Conservation (phyloP, 805 yeast species). For the Ogataea thermomethanolica region DNA sequence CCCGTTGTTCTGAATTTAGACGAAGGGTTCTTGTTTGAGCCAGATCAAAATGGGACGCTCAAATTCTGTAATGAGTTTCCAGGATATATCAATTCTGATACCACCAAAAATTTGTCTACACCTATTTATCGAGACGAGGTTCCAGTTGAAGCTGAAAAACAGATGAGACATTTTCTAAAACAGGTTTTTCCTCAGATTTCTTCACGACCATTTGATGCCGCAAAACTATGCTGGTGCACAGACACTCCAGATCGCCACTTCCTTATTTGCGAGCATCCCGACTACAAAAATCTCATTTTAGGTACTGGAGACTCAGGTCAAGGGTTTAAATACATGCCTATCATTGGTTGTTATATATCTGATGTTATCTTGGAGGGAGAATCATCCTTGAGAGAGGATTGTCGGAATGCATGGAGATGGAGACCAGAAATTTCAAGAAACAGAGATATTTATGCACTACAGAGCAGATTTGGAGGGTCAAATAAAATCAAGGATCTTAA, state of each 20-base stretch:
- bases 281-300: constrained; percentile 29
- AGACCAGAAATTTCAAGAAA: constrained; percentile 35
- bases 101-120: constrained; percentile 19
- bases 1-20: constrained; percentile 39
- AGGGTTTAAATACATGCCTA: constrained; percentile 43
- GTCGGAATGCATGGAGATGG: constrained; percentile 34
- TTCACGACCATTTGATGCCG: constrained; percentile 28
- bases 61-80: constrained; percentile 41
- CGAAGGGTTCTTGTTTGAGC: constrained; percentile 42
- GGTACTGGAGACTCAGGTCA: constrained; percentile 50
- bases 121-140: constrained; percentile 24
- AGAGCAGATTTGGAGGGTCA: constrained; percentile 22
- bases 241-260: constrained; percentile 40
- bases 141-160: constrained; percentile 33
- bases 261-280: constrained; percentile 37
- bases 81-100: constrained; percentile 31
- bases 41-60: constrained; percentile 34
- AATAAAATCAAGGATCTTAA: constrained; percentile 19
- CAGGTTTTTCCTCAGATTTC: constrained; percentile 34
- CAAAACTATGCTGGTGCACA: constrained; percentile 37
- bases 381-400: constrained; percentile 24
- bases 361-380: constrained; percentile 28
- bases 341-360: constrained; percentile 39
- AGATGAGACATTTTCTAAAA: constrained; percentile 33
- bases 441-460: constrained; percentile 27